These are phyloP conservation scores for Epithele typhae DNA, from an alignment of 768 basidiomycete genomes.

Conservation along the genomic window DNA sequence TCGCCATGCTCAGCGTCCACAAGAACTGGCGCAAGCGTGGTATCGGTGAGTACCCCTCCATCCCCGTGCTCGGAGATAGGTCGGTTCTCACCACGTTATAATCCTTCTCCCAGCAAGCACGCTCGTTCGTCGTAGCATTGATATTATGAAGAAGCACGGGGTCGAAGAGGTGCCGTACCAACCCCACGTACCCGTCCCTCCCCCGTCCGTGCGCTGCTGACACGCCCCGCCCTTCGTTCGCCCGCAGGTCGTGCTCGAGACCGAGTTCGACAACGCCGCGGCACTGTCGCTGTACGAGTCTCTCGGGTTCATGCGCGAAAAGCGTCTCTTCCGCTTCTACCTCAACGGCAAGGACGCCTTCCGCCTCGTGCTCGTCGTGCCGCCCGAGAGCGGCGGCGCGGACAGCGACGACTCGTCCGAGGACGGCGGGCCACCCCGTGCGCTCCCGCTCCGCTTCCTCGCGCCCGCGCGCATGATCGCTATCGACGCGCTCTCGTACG, in stretches of 20 bases:
- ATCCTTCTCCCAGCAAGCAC: constrained; percentile 56
- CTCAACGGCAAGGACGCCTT: constrained; percentile 97
- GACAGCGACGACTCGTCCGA: constrained; percentile 10
- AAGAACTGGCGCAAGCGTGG: constrained; percentile 84
- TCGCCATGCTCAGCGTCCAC: constrained; percentile 94
- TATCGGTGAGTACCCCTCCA: constrained; percentile 64
- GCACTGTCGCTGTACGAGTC: constrained; percentile 88
- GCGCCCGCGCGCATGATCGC: constrained; percentile 18
- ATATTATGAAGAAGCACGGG: constrained; percentile 76
- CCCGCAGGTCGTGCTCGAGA: constrained; percentile 85
- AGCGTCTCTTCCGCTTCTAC: constrained; percentile 91
- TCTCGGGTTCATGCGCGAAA: constrained; percentile 94
- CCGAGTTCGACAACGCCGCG: constrained; percentile 88
- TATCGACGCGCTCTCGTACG: constrained; percentile 19
- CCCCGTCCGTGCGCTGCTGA: no score
- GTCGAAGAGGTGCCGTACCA: constrained; percentile 76
- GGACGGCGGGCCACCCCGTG: neutral
- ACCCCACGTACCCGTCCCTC: no score
- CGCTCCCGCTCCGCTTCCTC: constrained; percentile 13
- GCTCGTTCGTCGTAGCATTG: constrained; percentile 78
- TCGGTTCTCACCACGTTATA: neutral
- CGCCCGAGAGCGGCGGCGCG: constrained; percentile 19
- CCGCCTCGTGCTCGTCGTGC: constrained; percentile 66
- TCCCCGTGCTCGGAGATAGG: neutral
- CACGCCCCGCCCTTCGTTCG: no score